These are phyloP conservation scores for Neofusicoccum kwambonambiense DNA, from an alignment of 2,329 filamentous ascomycete genomes.

Conservation along the genomic window DNA sequence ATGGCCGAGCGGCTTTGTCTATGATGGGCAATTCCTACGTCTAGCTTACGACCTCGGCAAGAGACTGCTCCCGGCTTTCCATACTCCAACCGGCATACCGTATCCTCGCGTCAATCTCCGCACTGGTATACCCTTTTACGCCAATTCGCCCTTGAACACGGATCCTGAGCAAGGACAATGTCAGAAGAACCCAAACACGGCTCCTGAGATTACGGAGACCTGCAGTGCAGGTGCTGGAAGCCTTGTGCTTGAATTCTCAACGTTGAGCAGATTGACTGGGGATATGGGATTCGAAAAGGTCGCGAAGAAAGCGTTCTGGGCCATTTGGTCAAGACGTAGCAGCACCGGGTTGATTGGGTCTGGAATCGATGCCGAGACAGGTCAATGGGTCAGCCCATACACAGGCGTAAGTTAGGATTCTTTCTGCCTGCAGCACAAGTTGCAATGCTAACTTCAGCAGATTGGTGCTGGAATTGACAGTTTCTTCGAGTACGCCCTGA, in stretches of 20 bases:
- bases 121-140: conserved; percentile 87
- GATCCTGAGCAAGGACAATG: conserved; percentile 51
- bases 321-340: conserved; percentile 88
- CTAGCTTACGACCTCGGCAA: conserved; percentile 82
- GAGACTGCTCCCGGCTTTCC: conserved; percentile 86
- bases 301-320: conserved; percentile 93
- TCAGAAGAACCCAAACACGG: conserved; percentile 42
- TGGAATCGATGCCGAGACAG: conserved; percentile 88
- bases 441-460: conserved; percentile 28
- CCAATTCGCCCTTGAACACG: conserved; percentile 75
- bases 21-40: conserved; percentile 87
- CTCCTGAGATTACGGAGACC: conserved; percentile 83
- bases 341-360: conserved; percentile 84
- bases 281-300: conserved; percentile 84
- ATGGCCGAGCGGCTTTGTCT: conserved; percentile 77
- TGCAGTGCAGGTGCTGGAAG: conserved; percentile 97
- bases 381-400: conserved; percentile 82
- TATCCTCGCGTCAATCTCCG: conserved; percentile 93
- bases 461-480: conserved; percentile 96
- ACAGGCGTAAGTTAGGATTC: conserved; percentile 58
- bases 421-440: conserved; percentile 2
- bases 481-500: conserved; percentile 97
- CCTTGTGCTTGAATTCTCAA: conserved; percentile 88
- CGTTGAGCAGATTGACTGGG: conserved; percentile 82
- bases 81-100: conserved; percentile 84